Base-by-base conservation (phyloP, 2,329 filamentous ascomycete species). In the Ceratocystis cacaofunesta region DNA sequence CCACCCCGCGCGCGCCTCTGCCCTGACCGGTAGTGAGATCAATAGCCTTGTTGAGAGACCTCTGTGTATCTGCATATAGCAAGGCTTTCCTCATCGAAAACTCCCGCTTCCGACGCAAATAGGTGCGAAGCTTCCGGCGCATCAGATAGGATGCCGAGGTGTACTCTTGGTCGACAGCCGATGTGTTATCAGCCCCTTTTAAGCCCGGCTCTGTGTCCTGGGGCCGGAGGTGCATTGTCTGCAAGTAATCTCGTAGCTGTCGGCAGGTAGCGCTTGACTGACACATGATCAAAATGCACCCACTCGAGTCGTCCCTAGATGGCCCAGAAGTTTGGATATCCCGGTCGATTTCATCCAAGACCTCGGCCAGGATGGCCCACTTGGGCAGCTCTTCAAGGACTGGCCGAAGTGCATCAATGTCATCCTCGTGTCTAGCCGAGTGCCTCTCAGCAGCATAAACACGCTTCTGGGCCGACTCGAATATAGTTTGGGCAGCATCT, bases 261-360 rank as follows among this genome's bases (percentile, higher is more conserved):
- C 88, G 83, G 72, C 90, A 95, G 7, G 90, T 95, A 65, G 86
- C 85, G 66, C 89, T 85, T 71, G 95, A 92, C 30, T 87, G 87
- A 72, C 92, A 97, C 94, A 99, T 97, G 73, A 99, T 90, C 43
- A 99, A 78, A 62, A 96, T 90, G 1, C 89, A 90, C n/a, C 89
- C 89, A 72, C 91, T 95, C 0, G 91, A 95, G 71, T 91, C 89
- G 73, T 94, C 90, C 65, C 83, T 80, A n/a, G 80, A 76, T 7
- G 80, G 77, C 5, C 90, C 88, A 68, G 95, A 92, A 71, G 95
- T 87, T 73, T 95, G 94, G 17, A 90, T 80, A 71, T 96, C 92
- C 64, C 87, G 84, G 71, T 97, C 94, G 70, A 99, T 96, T 75
- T 99, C 94, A 69, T 92, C 87, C 3, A 99, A 77, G 0, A 96